These are phyloP conservation scores for Beauveria varroae DNA, from an alignment of 2,329 filamentous ascomycete species.

Conservation along the genomic window DNA sequence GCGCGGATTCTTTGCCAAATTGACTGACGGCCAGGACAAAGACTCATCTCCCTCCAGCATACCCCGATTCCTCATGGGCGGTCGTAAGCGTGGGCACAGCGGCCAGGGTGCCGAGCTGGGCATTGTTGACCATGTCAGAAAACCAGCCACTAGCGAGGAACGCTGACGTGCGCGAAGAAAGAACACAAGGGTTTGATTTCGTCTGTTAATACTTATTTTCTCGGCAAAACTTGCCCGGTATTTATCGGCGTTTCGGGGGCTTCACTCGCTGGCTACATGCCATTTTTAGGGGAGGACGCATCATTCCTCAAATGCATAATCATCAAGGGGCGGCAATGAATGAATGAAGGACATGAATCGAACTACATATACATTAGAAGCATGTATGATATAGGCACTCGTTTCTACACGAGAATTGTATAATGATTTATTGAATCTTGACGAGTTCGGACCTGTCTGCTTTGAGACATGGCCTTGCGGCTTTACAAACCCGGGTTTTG, in stretches of 20 bases:
- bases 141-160: constrained; percentile 13
- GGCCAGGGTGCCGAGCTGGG: constrained; percentile 66
- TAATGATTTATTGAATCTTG: background rate
- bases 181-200: background rate
- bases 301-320: background rate
- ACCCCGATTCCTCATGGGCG: constrained; percentile 59
- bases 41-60: constrained; percentile 29
- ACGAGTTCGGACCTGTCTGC: no score
- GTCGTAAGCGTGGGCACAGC: constrained; percentile 59
- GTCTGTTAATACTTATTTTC: background rate
- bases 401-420: background rate
- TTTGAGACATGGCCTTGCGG: no score
- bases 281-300: background rate
- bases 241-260: constrained; percentile 4
- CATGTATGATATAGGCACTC: background rate
- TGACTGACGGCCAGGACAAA: constrained; percentile 52
- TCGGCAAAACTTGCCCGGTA: background rate
- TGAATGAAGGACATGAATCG: background rate
- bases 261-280: background rate
- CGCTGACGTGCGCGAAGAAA: background rate
- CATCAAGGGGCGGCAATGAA: background rate
- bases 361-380: background rate
- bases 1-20: constrained; percentile 68
- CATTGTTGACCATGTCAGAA: constrained; percentile 42
- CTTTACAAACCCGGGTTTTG: background rate